Evolutionary conservation across 1,139 yeast genomes (phyloP), one percentile per base, ranked within the genome.

Genomic region (Saccharomyces uvarum): DNA sequence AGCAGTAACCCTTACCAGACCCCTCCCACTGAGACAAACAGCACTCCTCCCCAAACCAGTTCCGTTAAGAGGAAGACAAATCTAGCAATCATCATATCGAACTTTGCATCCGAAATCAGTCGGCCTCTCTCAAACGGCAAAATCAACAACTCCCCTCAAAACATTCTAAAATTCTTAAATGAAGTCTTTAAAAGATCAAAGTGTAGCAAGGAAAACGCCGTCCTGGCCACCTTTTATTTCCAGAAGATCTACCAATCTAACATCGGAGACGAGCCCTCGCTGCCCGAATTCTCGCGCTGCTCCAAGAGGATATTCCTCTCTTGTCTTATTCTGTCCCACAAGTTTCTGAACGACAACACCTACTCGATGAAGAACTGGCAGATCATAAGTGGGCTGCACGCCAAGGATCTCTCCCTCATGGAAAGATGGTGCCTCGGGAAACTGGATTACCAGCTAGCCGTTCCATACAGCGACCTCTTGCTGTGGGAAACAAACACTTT

Each of bases 331-430:
- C 56, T 68, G 9, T 61, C 68, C 14, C 69, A 68, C 54, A 68
- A 68, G 55, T 67, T 65, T 52, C 52, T 61, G 19, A 66, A 64
- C 50, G 72, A 68, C 55, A 63, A 59, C 44, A 65, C 71, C 3
- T 66, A 66, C 51, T 59, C 67, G 8, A 59, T 67, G 64, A 61
- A 62, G 48, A 59, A 68, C 11, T 68, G 72, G 72, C 59, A 62
- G n/a, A 56, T 58, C 24, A 62, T 68, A 21, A 61, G 66, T 44
- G 72, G 72, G 2, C 56, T 68, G 27, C 54, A 54, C 4, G 51
- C 58, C 27, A 59, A 56, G 49, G 66, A 59, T 47, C 49, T 68
- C n/a, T 51, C 65, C 3, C 56, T 54, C 31, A 66, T 67, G 68
- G 72, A 68, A 57, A 60, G 69, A 21, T 68, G 70, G 70, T 62